A percentile compares a stretch with the other conserved stretches of the same genome.
These are phyloP conservation scores for Pyrus pyrifolia DNA, from an alignment of 306 rosid species.

Conservation along the genomic window DNA sequence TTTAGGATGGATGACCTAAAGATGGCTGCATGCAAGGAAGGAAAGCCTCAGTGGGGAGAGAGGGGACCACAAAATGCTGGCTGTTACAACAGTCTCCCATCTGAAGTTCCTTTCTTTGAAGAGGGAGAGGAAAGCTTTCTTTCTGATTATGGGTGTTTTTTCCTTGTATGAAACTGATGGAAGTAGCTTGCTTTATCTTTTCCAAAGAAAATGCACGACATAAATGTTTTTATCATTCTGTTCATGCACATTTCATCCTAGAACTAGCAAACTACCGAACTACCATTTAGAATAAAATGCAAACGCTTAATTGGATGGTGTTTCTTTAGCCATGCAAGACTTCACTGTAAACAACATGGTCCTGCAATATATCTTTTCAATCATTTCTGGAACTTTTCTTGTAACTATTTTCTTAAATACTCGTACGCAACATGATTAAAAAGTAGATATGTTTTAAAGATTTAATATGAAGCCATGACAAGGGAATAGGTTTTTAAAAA, in stretches of 20 bases:
- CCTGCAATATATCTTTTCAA: not conserved
- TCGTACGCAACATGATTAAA: not conserved
- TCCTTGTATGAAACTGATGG: constrained; percentile 29
- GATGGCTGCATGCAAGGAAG: constrained; percentile 20
- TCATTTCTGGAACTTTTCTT: not conserved
- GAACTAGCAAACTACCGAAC: not conserved
- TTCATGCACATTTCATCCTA: not conserved
- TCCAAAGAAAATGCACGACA: not conserved
- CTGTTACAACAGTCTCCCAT: constrained; percentile 24
- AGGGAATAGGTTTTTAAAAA: not conserved
- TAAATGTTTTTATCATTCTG: not conserved
- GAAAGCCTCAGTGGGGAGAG: constrained; percentile 40
- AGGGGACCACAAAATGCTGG: constrained; percentile 32
- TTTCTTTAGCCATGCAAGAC: not conserved
- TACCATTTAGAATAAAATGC: not conserved
- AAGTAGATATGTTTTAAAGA: not conserved
- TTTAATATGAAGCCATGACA: not conserved
- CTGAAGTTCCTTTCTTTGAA: constrained; percentile 28
- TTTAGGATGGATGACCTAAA: constrained; percentile 35
- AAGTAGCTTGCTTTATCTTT: not conserved
- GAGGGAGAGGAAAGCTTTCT: constrained; percentile 37
- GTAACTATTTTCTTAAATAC: not conserved
- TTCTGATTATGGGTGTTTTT: constrained; percentile 37
- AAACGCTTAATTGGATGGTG: not conserved
- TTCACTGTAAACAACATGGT: not conserved